phyloP scores from a whole-genome alignment of 345 rosid species.

The Gynandropsis gynandra region DNA sequence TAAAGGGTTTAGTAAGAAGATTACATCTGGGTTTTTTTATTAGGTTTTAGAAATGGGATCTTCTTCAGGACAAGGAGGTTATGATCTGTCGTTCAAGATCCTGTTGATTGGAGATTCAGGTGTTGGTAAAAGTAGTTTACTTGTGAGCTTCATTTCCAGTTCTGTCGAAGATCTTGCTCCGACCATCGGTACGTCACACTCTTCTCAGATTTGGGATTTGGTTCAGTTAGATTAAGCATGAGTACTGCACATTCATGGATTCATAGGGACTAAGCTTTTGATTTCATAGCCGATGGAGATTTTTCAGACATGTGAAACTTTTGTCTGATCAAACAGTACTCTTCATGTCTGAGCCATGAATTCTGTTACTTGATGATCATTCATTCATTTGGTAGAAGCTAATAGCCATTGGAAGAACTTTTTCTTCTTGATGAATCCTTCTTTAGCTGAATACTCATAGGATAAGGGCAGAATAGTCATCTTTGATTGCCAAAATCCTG shows the following conservation, averaged over 20 bases:
- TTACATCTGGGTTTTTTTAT: slow-evolving; percentile 9
- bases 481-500: too few relatives aligned
- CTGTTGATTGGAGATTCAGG: slow-evolving; percentile 94
- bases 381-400: too few relatives aligned
- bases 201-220: not conserved
- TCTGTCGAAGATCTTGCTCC: slow-evolving; percentile 68
- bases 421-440: too few relatives aligned
- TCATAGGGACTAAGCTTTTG: too few relatives aligned
- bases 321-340: not conserved
- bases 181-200: slow-evolving; percentile 52
- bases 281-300: too few relatives aligned
- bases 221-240: too few relatives aligned
- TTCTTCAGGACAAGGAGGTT: slow-evolving; percentile 48
- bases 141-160: slow-evolving; percentile 73
- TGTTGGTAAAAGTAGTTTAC: slow-evolving; percentile 92
- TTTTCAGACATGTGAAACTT: too few relatives aligned
- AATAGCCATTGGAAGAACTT: too few relatives aligned
- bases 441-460: too few relatives aligned
- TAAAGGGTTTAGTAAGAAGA: not conserved
- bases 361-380: too few relatives aligned
- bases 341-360: not conserved
- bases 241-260: too few relatives aligned
- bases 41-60: slow-evolving; percentile 23
- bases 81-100: slow-evolving; percentile 87
- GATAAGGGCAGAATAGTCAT: too few relatives aligned